phyloP scores from a whole-genome alignment of 257 asterid genomes.

The Cruciata laevipes region DNA sequence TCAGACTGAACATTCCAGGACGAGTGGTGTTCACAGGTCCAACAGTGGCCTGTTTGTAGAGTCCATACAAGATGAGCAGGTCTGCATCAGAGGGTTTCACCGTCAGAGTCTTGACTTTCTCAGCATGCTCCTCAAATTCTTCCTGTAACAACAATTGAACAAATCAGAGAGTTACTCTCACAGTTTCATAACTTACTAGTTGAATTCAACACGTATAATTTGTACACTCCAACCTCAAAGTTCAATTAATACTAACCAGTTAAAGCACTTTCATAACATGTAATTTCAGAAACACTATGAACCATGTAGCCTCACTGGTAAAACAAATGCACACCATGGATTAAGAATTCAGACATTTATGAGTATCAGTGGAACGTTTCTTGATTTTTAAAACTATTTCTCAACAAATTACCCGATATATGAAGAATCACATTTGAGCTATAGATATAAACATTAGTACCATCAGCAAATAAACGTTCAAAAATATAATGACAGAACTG shows the following conservation, averaged over 20 bases:
- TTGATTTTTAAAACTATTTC: background rate
- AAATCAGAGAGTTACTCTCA: background rate
- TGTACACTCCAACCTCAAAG: too few species aligned
- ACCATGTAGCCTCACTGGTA: background rate
- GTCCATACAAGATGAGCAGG: constrained; percentile 80
- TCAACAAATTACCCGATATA: background rate
- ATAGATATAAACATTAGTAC: background rate
- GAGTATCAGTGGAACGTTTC: background rate
- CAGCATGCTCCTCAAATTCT: constrained; percentile 84
- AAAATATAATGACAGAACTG: background rate
- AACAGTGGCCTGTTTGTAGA: constrained; percentile 72
- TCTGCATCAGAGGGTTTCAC: constrained; percentile 56
- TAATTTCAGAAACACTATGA: background rate
- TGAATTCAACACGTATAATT: background rate
- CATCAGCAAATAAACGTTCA: background rate
- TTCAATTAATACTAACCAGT: too few species aligned
- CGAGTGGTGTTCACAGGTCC: constrained; percentile 85
- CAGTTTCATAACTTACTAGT: background rate
- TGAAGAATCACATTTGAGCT: background rate
- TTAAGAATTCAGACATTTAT: background rate
- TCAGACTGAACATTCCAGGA: constrained; percentile 75
- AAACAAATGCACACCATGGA: background rate
- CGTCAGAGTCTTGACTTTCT: constrained; percentile 82
- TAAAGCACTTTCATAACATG: too few species aligned
- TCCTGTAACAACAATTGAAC: constrained; percentile 39